Evolutionary conservation across 805 yeast species (phyloP).

Genomic region (Osmozyma mogii): DNA sequence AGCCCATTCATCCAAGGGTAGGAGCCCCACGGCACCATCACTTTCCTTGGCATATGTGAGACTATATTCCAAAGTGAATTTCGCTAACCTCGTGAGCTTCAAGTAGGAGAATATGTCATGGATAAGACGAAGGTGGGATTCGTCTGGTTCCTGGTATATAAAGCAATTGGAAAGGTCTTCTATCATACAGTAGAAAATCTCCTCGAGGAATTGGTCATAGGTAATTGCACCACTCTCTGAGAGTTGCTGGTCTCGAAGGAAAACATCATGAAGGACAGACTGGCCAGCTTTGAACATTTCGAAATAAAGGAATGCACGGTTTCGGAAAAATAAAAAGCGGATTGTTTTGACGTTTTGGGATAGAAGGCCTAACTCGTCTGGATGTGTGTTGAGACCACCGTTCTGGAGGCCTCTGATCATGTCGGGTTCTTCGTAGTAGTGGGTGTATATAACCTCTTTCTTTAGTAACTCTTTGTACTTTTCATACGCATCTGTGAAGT

Average conservation of each 20-base stretch:
- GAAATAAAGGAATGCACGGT: constrained; percentile 68
- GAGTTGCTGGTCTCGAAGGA: constrained; percentile 1
- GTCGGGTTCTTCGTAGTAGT: constrained; percentile 32
- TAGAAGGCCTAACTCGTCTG: constrained; percentile 34
- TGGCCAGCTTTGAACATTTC: constrained; percentile 21
- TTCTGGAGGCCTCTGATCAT: constrained; percentile 33
- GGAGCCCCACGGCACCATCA: constrained; percentile 29
- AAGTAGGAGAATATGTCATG: constrained; percentile 45
- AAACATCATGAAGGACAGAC: constrained; percentile 6
- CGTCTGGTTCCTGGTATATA: constrained; percentile 62
- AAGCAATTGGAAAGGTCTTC: constrained; percentile 63
- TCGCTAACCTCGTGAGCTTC: constrained; percentile 39
- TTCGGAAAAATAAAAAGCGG: constrained; percentile 71
- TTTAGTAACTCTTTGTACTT: constrained; percentile 57
- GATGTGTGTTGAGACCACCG: constrained; percentile 23
- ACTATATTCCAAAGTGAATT: constrained; percentile 54
- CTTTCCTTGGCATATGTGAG: constrained; percentile 35
- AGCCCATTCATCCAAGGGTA: constrained; percentile 17
- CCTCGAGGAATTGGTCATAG: constrained; percentile 9
- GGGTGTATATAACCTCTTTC: constrained; percentile 53
- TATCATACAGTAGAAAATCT: constrained; percentile 34
- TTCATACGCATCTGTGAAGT: constrained; percentile 42
- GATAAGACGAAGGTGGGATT: constrained; percentile 41
- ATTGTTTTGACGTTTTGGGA: constrained; percentile 70
- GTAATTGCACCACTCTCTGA: background rate